Conservation (phyloP, 1,284 basidiomycete genomes). For the Ustilago curta region DNA sequence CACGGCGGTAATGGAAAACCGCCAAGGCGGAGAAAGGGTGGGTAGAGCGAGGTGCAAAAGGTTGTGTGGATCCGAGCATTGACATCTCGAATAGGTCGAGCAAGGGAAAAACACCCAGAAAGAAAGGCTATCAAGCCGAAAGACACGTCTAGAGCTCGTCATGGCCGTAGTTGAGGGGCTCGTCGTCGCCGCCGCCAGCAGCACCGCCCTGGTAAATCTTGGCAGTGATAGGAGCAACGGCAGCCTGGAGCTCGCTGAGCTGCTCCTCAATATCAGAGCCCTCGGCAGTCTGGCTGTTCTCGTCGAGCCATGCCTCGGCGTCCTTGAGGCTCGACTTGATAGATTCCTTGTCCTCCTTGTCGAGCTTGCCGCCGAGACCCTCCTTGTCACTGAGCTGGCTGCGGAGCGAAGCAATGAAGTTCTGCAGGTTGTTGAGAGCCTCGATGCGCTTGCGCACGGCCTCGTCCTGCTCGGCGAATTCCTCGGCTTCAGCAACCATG, state of each 20-base stretch:
- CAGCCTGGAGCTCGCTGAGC: constrained; percentile 67
- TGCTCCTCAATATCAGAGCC: constrained; percentile 69
- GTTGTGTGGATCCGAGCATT: constrained; percentile 1
- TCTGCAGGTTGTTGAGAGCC: constrained; percentile 67
- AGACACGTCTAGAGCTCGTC: constrained; percentile 63
- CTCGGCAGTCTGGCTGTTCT: constrained; percentile 66
- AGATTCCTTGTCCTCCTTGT: constrained; percentile 68
- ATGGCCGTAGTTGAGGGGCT: constrained; percentile 67
- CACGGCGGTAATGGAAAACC: constrained; percentile 5
- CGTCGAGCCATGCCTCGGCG: constrained; percentile 67
- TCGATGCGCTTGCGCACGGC: constrained; percentile 67
- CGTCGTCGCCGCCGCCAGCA: constrained; percentile 55
- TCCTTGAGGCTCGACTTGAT: constrained; percentile 68
- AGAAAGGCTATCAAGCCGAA: background rate
- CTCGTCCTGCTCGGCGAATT: constrained; percentile 69
- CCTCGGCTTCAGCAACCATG: constrained; percentile 69
- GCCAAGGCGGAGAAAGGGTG: constrained; percentile 1
- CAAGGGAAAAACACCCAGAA: background rate
- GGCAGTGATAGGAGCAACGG: constrained; percentile 67
- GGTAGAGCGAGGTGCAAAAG: constrained; percentile 1
- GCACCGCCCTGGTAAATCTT: constrained; percentile 65
- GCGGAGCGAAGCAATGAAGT: constrained; percentile 67
- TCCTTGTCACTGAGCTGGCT: constrained; percentile 68
- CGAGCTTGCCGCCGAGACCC: constrained; percentile 69
- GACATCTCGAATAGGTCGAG: background rate